A percentile compares a stretch with the other conserved stretches of the same genome.
These are phyloP conservation scores for Tetrastigma voinierianum DNA, from an alignment of 164 flowering plant genomes.

Conservation along the genomic window DNA sequence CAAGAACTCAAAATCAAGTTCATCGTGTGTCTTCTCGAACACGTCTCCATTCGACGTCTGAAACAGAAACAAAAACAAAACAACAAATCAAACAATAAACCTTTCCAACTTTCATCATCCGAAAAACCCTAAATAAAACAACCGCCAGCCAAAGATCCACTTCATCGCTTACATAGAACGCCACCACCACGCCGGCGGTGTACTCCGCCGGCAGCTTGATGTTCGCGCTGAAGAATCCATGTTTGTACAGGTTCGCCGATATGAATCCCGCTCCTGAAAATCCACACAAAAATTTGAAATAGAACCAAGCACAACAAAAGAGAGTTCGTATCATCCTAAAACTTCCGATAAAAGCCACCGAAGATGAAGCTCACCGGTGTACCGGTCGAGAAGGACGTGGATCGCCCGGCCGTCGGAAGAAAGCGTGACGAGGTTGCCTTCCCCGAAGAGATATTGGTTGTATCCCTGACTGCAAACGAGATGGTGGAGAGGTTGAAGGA, in stretches of 20 bases:
- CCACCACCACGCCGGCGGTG: conserved; percentile 85
- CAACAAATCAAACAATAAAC: background rate
- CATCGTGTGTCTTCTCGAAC: conserved; percentile 83
- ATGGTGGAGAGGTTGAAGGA: conserved; percentile 43
- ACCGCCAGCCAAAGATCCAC: too few relatives aligned
- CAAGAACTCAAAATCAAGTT: conserved; percentile 84
- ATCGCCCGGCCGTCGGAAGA: conserved; percentile 47
- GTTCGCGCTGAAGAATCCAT: conserved; percentile 87
- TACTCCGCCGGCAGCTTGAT: conserved; percentile 74
- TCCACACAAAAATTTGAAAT: too few relatives aligned
- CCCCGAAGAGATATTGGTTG: conserved; percentile 73
- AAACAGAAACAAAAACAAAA: too few relatives aligned
- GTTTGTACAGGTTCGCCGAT: conserved; percentile 58
- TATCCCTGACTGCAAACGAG: conserved; percentile 52
- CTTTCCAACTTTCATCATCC: too few relatives aligned
- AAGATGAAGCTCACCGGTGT: conserved; percentile 42
- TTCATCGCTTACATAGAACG: conserved; percentile 85
- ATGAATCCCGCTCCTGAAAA: conserved; percentile 82
- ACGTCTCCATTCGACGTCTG: conserved; percentile 86
- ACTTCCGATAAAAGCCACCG: too few relatives aligned
- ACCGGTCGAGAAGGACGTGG: conserved; percentile 65
- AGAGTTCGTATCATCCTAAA: too few relatives aligned
- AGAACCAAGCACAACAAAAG: too few relatives aligned
- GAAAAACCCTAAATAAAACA: background rate
- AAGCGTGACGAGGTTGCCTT: conserved; percentile 55